These are phyloP conservation scores for Aspergillus cejpii DNA, from an alignment of 2,329 filamentous ascomycete genomes.

Conservation along the genomic window DNA sequence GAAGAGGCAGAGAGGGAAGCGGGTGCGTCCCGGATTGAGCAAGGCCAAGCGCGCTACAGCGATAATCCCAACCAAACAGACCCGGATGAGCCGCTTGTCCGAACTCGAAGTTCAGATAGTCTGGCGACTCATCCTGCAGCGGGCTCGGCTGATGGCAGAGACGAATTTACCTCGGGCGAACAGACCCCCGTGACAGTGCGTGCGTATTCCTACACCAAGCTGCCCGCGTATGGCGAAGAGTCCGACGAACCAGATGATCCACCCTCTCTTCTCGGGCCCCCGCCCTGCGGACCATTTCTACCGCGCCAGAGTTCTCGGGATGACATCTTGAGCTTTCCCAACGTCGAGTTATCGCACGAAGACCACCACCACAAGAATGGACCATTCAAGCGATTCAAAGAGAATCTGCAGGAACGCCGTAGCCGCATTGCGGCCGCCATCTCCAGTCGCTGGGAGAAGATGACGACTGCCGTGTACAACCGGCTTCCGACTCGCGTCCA, in stretches of 20 bases:
- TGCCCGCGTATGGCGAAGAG: slow-evolving; percentile 20
- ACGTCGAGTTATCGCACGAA: slow-evolving; percentile 28
- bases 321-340: slow-evolving; percentile 55
- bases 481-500: slow-evolving; percentile 50
- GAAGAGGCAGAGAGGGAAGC: slow-evolving; percentile 38
- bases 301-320: slow-evolving; percentile 40
- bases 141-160: slow-evolving; percentile 11
- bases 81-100: slow-evolving; percentile 32
- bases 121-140: slow-evolving; percentile 8
- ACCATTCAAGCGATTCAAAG: slow-evolving; percentile 25
- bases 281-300: slow-evolving; percentile 33
- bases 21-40: slow-evolving; percentile 30
- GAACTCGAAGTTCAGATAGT: slow-evolving; percentile 30
- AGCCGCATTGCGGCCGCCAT: slow-evolving; percentile 17
- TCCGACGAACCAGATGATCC: slow-evolving; percentile 17
- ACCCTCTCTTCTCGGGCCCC: slow-evolving; percentile 25
- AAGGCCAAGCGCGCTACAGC: slow-evolving; percentile 37
- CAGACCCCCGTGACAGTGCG: slow-evolving; percentile 35
- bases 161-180: slow-evolving; percentile 34
- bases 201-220: slow-evolving; percentile 33
- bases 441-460: slow-evolving; percentile 17
- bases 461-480: slow-evolving; percentile 36
- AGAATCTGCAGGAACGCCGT: slow-evolving; percentile 17
- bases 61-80: slow-evolving; percentile 37
- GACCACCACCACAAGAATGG: slow-evolving; percentile 25